These are phyloP conservation scores for Suaeda aralocaspica DNA, from an alignment of 148 eudicot species.

Conservation along the genomic window DNA sequence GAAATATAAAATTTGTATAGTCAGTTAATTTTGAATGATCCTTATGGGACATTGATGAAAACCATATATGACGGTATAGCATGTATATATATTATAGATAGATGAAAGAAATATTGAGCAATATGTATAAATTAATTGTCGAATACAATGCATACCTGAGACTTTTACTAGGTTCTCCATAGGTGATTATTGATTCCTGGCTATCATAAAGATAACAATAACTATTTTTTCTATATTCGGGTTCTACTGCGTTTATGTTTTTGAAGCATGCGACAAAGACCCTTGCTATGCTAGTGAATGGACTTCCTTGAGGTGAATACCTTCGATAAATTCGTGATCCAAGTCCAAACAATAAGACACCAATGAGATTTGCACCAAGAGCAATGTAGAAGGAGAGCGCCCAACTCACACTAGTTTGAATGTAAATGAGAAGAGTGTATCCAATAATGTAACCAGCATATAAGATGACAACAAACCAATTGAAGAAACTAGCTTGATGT, in stretches of 20 bases:
- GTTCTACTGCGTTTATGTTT: slow-evolving; percentile 19
- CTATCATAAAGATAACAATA: slow-evolving; percentile 23
- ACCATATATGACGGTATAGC: no score
- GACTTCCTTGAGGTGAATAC: slow-evolving; percentile 37
- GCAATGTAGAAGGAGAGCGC: slow-evolving; percentile 34
- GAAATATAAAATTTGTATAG: not conserved
- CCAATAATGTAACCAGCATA: slow-evolving; percentile 34
- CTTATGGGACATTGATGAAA: no score
- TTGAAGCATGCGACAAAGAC: slow-evolving; percentile 43
- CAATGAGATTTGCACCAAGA: slow-evolving; percentile 32
- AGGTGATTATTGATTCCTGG: slow-evolving; percentile 4
- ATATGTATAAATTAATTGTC: no score
- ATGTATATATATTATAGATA: no score
- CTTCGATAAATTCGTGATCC: slow-evolving; percentile 35
- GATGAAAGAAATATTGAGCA: no score
- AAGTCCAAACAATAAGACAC: slow-evolving; percentile 26
- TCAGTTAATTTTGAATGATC: no score
- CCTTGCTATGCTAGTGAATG: slow-evolving; percentile 43
- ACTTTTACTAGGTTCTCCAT: slow-evolving; percentile 24
- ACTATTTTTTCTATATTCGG: not conserved
- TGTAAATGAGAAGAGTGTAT: slow-evolving; percentile 37
- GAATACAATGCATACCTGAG: slow-evolving; percentile 40
- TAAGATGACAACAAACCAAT: slow-evolving; percentile 34
- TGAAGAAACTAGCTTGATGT: slow-evolving; percentile 36
- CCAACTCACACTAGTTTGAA: slow-evolving; percentile 53